Percentiles rank a stretch among this genome's conserved stretches.
Evolutionary conservation across 2,329 filamentous ascomycete genomes (phyloP).

Genomic region (Monosporascus cannonballus): DNA sequence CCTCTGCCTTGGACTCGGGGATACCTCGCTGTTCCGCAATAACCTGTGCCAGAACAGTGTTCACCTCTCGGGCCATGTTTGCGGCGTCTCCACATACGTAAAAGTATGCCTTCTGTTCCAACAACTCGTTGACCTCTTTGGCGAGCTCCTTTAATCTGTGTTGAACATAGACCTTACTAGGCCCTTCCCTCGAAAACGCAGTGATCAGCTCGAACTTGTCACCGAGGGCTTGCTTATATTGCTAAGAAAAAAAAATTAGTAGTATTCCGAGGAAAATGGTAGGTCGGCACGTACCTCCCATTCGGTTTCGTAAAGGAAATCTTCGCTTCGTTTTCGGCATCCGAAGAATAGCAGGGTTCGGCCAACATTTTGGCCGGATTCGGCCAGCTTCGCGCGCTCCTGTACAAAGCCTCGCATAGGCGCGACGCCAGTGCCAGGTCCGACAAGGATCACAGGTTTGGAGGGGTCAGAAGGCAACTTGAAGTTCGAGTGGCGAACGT

Average conservation of each 20-base stretch:
- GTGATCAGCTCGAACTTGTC: constrained; percentile 87
- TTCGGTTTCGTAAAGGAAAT: constrained; percentile 87
- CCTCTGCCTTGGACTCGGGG: constrained; percentile 81
- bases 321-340: constrained; percentile 80
- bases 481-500: constrained; percentile 98
- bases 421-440: constrained; percentile 92
- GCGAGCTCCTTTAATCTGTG: constrained; percentile 81
- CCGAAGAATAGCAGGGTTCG: constrained; percentile 91
- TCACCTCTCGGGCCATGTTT: constrained; percentile 94
- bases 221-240: constrained; percentile 76
- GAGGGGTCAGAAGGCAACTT: constrained; percentile 93
- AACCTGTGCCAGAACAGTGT: constrained; percentile 78
- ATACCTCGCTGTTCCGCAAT: constrained; percentile 78
- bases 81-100: constrained; percentile 98
- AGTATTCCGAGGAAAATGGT: background rate
- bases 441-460: constrained; percentile 93
- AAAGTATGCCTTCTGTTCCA: constrained; percentile 84
- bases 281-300: constrained; percentile 67
- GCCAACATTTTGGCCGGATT: constrained; percentile 75
- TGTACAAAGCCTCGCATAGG: constrained; percentile 95
- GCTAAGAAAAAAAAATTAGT: constrained; percentile 42
- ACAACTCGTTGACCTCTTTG: constrained; percentile 78
- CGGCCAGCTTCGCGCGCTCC: constrained; percentile 79
- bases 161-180: constrained; percentile 94
- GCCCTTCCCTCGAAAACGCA: constrained; percentile 85